Percentiles rank a stretch among this genome's conserved stretches.
Evolutionary conservation across 108 stramenopile genomes (phyloP).

Genomic region (Pseudonitzschia multiseries): DNA sequence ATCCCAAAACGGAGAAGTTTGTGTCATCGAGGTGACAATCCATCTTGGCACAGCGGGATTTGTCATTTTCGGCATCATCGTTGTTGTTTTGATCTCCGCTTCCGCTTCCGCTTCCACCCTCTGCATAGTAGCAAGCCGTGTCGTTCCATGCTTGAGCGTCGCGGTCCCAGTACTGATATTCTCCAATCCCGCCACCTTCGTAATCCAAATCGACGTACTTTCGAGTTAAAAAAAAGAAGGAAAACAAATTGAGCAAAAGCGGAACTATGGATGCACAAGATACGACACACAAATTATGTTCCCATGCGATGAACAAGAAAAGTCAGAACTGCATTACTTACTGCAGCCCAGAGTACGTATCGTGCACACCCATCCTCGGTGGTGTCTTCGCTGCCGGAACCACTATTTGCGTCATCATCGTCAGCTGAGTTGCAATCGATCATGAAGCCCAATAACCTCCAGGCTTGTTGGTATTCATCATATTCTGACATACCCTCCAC

Average conservation of each 20-base stretch:
- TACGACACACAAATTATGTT: too few species aligned
- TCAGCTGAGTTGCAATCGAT: slow-evolving; percentile 49
- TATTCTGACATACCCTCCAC: slow-evolving; percentile 44
- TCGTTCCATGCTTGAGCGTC: slow-evolving; percentile 42
- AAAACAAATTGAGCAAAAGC: too few species aligned
- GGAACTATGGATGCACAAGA: too few species aligned
- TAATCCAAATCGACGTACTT: slow-evolving; percentile 63
- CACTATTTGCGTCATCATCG: slow-evolving; percentile 27
- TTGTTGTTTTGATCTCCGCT: slow-evolving; percentile 23
- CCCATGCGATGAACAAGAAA: not conserved
- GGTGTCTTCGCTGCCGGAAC: slow-evolving; percentile 13
- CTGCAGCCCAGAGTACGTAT: slow-evolving; percentile 61
- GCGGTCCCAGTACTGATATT: slow-evolving; percentile 54
- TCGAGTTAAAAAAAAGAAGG: too few species aligned
- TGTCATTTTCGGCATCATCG: slow-evolving; percentile 13
- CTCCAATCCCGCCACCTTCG: slow-evolving; percentile 55
- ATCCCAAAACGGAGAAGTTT: slow-evolving; percentile 52
- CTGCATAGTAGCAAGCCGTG: slow-evolving; percentile 28
- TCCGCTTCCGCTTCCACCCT: slow-evolving; percentile 13
- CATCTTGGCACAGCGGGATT: slow-evolving; percentile 61
- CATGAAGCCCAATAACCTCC: slow-evolving; percentile 57
- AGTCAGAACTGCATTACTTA: slow-evolving; percentile 19
- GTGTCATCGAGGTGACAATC: slow-evolving; percentile 65
- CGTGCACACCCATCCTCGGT: slow-evolving; percentile 37
- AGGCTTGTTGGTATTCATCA: slow-evolving; percentile 58